These are phyloP conservation scores for Pestalotiopsis sp. DNA, from an alignment of 2,329 filamentous ascomycete genomes.

Conservation along the genomic window DNA sequence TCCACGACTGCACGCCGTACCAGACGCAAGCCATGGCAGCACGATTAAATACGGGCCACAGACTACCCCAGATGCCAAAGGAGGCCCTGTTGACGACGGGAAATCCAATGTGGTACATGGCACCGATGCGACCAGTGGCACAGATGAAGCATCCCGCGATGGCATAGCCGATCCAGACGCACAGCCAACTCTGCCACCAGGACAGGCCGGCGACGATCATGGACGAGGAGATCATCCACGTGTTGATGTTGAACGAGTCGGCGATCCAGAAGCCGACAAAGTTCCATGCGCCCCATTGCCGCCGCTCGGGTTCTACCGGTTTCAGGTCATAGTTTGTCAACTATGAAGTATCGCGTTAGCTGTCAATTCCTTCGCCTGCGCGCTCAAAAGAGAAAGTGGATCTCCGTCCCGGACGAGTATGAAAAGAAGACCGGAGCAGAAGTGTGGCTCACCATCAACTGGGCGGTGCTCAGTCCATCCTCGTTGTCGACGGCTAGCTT, in stretches of 20 bases:
- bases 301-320: conserved; percentile 75
- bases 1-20: conserved; percentile 86
- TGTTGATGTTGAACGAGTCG: conserved; percentile 87
- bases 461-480: conserved; percentile 73
- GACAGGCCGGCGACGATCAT: conserved; percentile 79
- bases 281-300: conserved; percentile 86
- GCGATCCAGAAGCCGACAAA: conserved; percentile 89
- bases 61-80: conserved; percentile 85
- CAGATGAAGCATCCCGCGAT: conserved; percentile 78
- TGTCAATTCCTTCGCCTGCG: not conserved
- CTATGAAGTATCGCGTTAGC: conserved; percentile 34
- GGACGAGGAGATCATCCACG: conserved; percentile 89
- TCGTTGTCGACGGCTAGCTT: conserved; percentile 76
- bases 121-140: conserved; percentile 80
- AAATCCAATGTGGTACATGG: conserved; percentile 87
- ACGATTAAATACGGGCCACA: conserved; percentile 89
- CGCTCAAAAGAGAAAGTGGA: not conserved
- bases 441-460: conserved; percentile 68
- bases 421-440: not conserved
- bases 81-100: conserved; percentile 77
- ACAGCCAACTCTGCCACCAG: conserved; percentile 93
- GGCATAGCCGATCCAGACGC: conserved; percentile 83
- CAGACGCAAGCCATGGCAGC: conserved; percentile 87
- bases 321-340: conserved; percentile 84
- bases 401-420: not conserved